A percentile compares a stretch with the other conserved stretches of the same genome.
phyloP scores from a whole-genome alignment of 148 eudicot species.

The Drosera capensis region DNA sequence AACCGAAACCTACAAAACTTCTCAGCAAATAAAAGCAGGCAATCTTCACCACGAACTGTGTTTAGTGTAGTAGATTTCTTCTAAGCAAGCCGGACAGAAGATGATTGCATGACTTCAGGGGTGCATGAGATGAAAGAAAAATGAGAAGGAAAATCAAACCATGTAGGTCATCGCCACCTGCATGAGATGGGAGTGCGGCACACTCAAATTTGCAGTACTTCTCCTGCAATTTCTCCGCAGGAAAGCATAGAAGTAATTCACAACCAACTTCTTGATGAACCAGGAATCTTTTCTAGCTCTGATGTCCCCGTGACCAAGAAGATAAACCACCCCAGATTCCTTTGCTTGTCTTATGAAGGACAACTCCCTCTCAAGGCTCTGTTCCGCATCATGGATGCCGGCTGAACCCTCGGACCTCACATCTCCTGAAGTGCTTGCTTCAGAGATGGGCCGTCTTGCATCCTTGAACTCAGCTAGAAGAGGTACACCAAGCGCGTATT shows the following conservation, averaged over 20 bases:
- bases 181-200: conserved; percentile 79
- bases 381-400: conserved; percentile 44
- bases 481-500: conserved; percentile 67
- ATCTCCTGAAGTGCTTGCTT: conserved; percentile 46
- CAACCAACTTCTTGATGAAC: conserved; percentile 85
- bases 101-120: no score
- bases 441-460: conserved; percentile 18
- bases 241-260: conserved; percentile 88
- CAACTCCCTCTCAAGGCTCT: conserved; percentile 80
- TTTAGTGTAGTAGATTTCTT: no score
- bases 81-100: no score
- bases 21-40: no score
- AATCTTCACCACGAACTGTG: no score
- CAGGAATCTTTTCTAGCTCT: conserved; percentile 92
- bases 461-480: conserved; percentile 47
- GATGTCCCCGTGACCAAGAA: conserved; percentile 92
- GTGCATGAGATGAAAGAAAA: no score
- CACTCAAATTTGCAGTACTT: conserved; percentile 77
- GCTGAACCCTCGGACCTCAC: conserved; percentile 16
- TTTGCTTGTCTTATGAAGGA: conserved; percentile 71
- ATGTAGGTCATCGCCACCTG: conserved; percentile 97
- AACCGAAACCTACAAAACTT: no score
- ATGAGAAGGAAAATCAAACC: no score
- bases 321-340: conserved; percentile 89
- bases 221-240: conserved; percentile 83